Conservation (phyloP, 2,329 filamentous ascomycete genomes). For the Trematosphaeria pertusa region DNA sequence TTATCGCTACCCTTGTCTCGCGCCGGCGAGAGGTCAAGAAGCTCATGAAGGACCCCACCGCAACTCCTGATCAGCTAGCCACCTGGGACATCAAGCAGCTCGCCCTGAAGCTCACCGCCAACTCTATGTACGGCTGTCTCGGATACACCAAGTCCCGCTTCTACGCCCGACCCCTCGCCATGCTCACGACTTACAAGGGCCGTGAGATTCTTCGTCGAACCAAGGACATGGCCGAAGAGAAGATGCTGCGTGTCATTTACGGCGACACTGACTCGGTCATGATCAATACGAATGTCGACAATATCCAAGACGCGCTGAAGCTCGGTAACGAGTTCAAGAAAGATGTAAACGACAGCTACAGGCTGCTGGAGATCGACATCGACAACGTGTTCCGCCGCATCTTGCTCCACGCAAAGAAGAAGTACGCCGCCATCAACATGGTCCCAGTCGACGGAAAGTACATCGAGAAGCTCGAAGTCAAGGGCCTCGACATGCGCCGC, state of each 20-base stretch:
- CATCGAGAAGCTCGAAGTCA: conserved; percentile 94
- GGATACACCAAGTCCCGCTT: conserved; percentile 97
- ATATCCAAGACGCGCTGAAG: conserved; percentile 85
- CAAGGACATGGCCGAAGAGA: conserved; percentile 92
- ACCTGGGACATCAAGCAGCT: conserved; percentile 99
- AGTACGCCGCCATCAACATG: conserved; percentile 96
- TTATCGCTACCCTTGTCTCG: conserved; percentile 90
- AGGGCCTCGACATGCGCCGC: conserved; percentile 96
- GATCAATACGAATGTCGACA: conserved; percentile 99
- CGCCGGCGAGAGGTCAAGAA: conserved; percentile 92
- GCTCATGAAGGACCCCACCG: conserved; percentile 92
- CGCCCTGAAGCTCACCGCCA: conserved; percentile 95
- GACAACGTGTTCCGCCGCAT: conserved; percentile 96
- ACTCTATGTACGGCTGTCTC: conserved; percentile 99
- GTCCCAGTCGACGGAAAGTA: conserved; percentile 88
- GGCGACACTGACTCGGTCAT: conserved; percentile 99
- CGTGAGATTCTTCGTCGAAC: conserved; percentile 96
- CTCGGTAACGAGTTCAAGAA: conserved; percentile 95
- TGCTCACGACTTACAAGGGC: conserved; percentile 96
- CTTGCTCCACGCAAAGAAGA: conserved; percentile 96
- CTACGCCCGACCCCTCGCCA: conserved; percentile 91
- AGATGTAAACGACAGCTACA: conserved; percentile 92
- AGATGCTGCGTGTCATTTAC: conserved; percentile 93
- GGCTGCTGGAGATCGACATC: conserved; percentile 93
- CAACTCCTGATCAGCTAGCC: conserved; percentile 83